These are phyloP conservation scores for Ciborinia camelliae DNA, from an alignment of 2,329 filamentous ascomycete species.

Conservation along the genomic window DNA sequence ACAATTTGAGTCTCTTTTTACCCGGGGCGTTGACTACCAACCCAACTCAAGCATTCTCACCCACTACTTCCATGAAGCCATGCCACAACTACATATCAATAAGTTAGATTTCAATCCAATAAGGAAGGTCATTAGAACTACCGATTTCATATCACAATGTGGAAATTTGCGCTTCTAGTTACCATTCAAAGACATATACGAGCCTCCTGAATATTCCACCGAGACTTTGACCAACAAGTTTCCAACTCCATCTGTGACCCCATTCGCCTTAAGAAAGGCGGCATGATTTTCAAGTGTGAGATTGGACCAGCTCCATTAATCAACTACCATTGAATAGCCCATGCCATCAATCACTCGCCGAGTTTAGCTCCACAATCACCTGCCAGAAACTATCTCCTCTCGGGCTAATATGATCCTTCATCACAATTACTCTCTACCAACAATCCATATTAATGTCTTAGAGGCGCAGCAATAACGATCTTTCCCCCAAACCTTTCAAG, in stretches of 20 bases:
- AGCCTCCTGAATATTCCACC: background rate
- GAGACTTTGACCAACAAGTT: background rate
- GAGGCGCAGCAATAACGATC: background rate
- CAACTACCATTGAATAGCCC: background rate
- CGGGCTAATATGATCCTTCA: background rate
- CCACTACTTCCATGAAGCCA: background rate
- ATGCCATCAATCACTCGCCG: background rate
- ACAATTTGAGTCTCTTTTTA: background rate
- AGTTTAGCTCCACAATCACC: background rate
- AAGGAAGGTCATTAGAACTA: background rate
- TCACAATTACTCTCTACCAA: background rate
- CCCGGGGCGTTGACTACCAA: background rate
- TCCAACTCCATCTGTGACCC: background rate
- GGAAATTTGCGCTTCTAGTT: background rate
- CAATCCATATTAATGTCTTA: background rate
- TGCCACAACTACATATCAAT: background rate
- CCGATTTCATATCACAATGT: background rate
- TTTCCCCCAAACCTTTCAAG: background rate
- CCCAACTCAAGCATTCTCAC: background rate
- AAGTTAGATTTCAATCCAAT: background rate
- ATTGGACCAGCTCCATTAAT: background rate
- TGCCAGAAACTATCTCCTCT: background rate
- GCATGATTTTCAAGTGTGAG: background rate
- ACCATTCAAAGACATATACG: conserved; percentile 8
- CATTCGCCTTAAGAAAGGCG: background rate